phyloP scores from a whole-genome alignment of 2,329 filamentous ascomycete genomes.

The Fusarium sp. region DNA sequence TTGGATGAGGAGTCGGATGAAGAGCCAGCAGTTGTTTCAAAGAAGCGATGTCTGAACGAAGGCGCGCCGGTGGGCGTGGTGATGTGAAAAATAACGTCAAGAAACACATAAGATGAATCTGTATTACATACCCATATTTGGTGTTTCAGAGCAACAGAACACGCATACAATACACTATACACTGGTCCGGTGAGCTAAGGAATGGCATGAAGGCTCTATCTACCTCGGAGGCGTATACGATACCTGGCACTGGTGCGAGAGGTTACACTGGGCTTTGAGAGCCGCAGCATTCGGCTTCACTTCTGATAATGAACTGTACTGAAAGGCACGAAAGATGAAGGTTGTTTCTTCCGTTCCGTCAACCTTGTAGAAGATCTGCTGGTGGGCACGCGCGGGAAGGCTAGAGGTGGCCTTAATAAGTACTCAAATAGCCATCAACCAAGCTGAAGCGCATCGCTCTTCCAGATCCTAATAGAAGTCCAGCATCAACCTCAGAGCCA shows the following conservation, averaged over 20 bases:
- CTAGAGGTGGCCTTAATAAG: too few species aligned
- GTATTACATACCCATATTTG: constrained; percentile 24
- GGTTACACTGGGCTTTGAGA: constrained; percentile 11
- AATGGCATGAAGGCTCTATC: constrained; percentile 39
- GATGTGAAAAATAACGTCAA: constrained; percentile 36
- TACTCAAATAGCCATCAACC: too few species aligned
- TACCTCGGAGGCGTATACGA: constrained; percentile 38
- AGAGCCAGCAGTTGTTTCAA: constrained; percentile 50
- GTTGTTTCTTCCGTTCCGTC: too few species aligned
- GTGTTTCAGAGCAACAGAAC: constrained; percentile 28
- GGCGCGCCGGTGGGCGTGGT: constrained; percentile 50
- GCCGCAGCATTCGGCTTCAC: constrained; percentile 15
- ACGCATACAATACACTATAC: constrained; percentile 21
- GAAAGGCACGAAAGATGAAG: not conserved
- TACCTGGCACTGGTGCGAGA: constrained; percentile 32
- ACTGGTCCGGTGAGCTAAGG: constrained; percentile 15
- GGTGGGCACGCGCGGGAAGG: too few species aligned
- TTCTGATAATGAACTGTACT: constrained; percentile 11
- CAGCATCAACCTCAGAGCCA: too few species aligned
- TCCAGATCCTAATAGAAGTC: too few species aligned
- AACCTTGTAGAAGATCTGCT: too few species aligned
- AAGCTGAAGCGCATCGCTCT: too few species aligned
- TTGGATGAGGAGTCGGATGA: constrained; percentile 55
- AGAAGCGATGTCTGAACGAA: constrained; percentile 52
- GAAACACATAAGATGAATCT: constrained; percentile 5